A percentile compares a stretch with the other conserved stretches of the same genome.
Conservation (phyloP, 2,329 filamentous ascomycete species). For the Ophiognomonia clavigignenti-juglandacearum region DNA sequence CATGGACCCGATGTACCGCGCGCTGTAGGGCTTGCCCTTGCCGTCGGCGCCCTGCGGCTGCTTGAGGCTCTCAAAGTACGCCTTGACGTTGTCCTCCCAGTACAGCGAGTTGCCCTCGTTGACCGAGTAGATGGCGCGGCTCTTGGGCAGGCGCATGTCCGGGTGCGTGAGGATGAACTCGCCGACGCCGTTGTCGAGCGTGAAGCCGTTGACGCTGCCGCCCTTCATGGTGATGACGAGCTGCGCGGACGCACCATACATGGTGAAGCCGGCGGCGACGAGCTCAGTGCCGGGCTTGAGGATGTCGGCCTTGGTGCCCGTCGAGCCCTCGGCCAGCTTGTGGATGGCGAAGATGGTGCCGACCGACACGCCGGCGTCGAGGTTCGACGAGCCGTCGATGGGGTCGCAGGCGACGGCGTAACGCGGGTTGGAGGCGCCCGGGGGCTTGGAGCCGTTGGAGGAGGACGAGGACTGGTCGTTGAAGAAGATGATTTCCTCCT, state of each 20-base stretch:
- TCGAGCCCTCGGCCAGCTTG: conserved; percentile 74
- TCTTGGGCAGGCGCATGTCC: conserved; percentile 79
- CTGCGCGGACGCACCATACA: conserved; percentile 97
- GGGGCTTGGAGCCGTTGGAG: too few species aligned
- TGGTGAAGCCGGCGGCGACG: conserved; percentile 95
- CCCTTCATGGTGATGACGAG: conserved; percentile 96
- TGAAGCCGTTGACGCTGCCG: conserved; percentile 93
- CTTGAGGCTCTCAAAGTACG: conserved; percentile 89
- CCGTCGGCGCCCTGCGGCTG: conserved; percentile 59
- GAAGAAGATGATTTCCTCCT: conserved; percentile 82
- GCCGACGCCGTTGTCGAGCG: conserved; percentile 90
- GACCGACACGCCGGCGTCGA: conserved; percentile 95
- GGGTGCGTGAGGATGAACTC: conserved; percentile 99
- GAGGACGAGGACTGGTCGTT: conserved; percentile 81
- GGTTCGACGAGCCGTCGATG: conserved; percentile 95
- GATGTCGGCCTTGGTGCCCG: conserved; percentile 76
- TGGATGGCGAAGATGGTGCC: conserved; percentile 96
- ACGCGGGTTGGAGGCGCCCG: conserved; percentile 49
- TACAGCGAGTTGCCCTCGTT: conserved; percentile 98
- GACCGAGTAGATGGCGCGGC: conserved; percentile 88
- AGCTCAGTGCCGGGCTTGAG: conserved; percentile 87
- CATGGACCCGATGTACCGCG: conserved; percentile 96
- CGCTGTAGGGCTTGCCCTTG: conserved; percentile 91
- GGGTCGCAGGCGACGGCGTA: conserved; percentile 97
- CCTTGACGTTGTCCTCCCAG: conserved; percentile 84